Evolutionary conservation across 345 rosid genomes (phyloP), one percentile per base, ranked within the genome.

Genomic region (Citrus cavaleriei): DNA sequence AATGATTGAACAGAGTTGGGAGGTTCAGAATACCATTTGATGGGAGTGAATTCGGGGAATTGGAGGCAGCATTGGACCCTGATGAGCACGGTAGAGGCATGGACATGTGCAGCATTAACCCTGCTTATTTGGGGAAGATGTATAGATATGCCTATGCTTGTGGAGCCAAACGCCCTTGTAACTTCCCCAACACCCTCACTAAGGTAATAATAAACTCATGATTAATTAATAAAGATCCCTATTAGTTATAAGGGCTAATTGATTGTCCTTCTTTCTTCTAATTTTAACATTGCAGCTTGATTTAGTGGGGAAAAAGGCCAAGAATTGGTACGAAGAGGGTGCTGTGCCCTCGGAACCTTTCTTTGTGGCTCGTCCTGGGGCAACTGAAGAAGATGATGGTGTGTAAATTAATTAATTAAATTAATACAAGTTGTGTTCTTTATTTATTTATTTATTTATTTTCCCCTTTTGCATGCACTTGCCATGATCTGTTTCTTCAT

Each of bases 61-160:
- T 96, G 65, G 97, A 90, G 85, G 88, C 95, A 37, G 98, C 98
- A 2, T 80, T 95, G 85, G 92, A 92, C 73, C 92, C 99, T 13
- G 86, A 92, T 68, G 93, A 95, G 76, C 99, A 95, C 85, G 99
- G 99, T 5, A 92, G 89, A 78, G 99, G 96, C 25, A 91, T 95
- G 96, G 99, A 95, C 74, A 93, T 95, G 99, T 95, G 99, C 84
- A 91, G 92, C 87, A 89, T 93, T 57, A 95, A 95, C 86, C 99
- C 95, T 49, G 82, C 83, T 30, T 77, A 83, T 79, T 77, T 92
- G 80, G 99, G 98, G 58, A 86, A 78, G 77, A 89, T 89, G 49
- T 91, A 95, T 25, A 87, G 99, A 82, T 95, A 90, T 68, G 90
- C 92, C 77, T 93, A 95, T 80, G 99, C 98, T 6, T 95, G 99